Evolutionary conservation across 768 basidiomycete species (phyloP), one percentile per base, ranked within the genome.

Genomic region (Podaxis sp.): DNA sequence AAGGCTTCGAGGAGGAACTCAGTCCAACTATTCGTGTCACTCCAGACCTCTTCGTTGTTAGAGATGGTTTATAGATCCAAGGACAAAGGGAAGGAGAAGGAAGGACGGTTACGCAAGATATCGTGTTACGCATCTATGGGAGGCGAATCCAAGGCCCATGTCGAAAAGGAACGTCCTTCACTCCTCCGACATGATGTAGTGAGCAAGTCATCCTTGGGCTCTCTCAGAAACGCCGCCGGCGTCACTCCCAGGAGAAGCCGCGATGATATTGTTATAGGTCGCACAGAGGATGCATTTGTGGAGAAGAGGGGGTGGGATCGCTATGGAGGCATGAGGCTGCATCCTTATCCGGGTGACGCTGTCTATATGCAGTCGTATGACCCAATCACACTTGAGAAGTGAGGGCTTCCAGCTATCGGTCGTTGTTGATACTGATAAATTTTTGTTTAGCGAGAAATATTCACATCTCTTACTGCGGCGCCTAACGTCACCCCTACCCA

Each of bases 341-440:
- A 88, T 65, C 83, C 86, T 2, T 85, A 83, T 63, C 66, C 77
- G 2, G 67, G 62, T 5, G 70, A 76, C 16, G 82, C 79, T 13
- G 80, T 83, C 0, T 89, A 89, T 66, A 85, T 88, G 86, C 87
- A 85, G 64, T 75, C 87, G 0, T 89, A 88, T 63, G 82, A 86
- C 55, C 74, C 78, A 25, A 73, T 81, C 28, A 69, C 79, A 10
- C 69, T 87, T 16, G 84, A 87, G 63, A 88, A 79, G 89, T 88
- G 62, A 64, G 83, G 73, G 10, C 57, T 55, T 14, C 2, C 18
- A 10, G 50, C 51, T 58, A 13, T 62, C 16, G 44, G 55, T 48
- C 51, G 60, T 37, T 57, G 14, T n/a, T 27, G 23, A 55, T 28
- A 47, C 50, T 48, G 27, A 38, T 54, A 44, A 28, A 55, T 59